A percentile compares a stretch with the other conserved stretches of the same genome.
Evolutionary conservation across 805 yeast genomes (phyloP).

Genomic region (Metschnikowia gelsemii): DNA sequence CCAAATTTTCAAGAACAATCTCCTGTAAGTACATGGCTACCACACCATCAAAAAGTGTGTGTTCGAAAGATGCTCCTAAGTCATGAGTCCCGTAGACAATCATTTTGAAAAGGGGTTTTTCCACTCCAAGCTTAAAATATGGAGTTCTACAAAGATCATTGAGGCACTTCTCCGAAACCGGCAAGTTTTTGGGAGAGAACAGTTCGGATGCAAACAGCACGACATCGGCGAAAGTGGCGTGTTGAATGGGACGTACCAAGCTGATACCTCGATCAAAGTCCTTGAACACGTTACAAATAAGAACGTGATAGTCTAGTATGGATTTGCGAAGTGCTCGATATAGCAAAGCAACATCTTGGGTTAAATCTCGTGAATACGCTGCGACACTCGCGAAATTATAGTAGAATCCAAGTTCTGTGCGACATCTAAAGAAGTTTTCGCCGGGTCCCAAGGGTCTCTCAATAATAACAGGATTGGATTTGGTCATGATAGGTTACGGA

Average conservation of each 20-base stretch:
- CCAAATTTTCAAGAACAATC: constrained; percentile 30
- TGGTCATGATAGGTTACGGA: too few relatives aligned
- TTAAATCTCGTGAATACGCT: constrained; percentile 27
- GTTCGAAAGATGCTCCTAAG: constrained; percentile 34
- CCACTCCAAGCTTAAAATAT: constrained; percentile 23
- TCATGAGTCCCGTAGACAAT: constrained; percentile 24
- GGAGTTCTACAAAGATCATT: constrained; percentile 17
- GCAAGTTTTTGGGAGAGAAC: constrained; percentile 15
- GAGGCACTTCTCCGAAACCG: constrained; percentile 31
- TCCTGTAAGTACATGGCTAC: constrained; percentile 37
- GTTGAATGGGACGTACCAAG: constrained; percentile 26
- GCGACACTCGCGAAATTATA: constrained; percentile 37
- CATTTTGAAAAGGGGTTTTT: constrained; percentile 32
- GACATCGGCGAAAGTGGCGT: constrained; percentile 27
- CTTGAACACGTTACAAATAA: constrained; percentile 32
- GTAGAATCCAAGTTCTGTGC: constrained; percentile 32
- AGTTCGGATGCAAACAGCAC: constrained; percentile 19
- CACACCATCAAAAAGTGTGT: constrained; percentile 41
- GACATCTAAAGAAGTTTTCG: constrained; percentile 37
- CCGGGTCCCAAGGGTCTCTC: constrained; percentile 29
- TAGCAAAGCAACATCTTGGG: constrained; percentile 16
- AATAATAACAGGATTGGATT: too few relatives aligned
- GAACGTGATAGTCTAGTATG: constrained; percentile 35
- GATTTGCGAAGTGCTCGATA: constrained; percentile 32
- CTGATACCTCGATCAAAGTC: constrained; percentile 15